Conservation (phyloP, 257 asterid species). For the Capsicum baccatum region DNA sequence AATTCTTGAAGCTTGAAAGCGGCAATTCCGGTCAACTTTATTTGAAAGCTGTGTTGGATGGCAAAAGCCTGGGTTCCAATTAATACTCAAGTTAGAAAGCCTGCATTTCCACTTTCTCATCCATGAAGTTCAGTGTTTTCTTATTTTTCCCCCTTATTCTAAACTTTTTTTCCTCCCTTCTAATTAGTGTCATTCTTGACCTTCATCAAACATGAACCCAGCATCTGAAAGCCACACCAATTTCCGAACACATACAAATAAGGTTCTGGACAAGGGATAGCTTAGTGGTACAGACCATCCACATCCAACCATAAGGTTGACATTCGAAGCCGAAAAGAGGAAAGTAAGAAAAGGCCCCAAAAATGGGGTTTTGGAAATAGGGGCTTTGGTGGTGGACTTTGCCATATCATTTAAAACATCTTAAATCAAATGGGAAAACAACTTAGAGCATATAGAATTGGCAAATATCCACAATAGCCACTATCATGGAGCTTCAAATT, state of each 20-base stretch:
- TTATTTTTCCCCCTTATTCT: not conserved
- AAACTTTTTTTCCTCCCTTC: not conserved
- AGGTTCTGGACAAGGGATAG: not conserved
- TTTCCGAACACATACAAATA: not conserved
- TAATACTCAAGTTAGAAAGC: not conserved
- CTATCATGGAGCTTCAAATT: constrained; percentile 12
- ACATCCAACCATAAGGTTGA: not conserved
- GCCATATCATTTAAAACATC: not conserved
- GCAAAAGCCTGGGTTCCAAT: not conserved
- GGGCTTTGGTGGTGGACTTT: not conserved
- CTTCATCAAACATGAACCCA: not conserved
- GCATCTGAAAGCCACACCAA: not conserved
- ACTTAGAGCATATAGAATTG: not conserved
- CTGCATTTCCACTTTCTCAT: not conserved
- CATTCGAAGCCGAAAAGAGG: not conserved
- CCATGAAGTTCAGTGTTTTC: not conserved
- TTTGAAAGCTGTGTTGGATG: not conserved
- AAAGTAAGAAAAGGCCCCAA: constrained; percentile 12
- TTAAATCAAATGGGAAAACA: not conserved
- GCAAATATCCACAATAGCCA: not conserved
- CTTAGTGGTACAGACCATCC: not conserved
- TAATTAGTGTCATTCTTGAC: not conserved
- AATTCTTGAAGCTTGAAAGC: not conserved
- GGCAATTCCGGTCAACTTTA: not conserved
- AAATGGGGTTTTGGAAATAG: not conserved